Percentiles rank a stretch among this genome's conserved stretches.
These are phyloP conservation scores for Solanum pennellii DNA, from an alignment of 257 asterid species.

Conservation along the genomic window DNA sequence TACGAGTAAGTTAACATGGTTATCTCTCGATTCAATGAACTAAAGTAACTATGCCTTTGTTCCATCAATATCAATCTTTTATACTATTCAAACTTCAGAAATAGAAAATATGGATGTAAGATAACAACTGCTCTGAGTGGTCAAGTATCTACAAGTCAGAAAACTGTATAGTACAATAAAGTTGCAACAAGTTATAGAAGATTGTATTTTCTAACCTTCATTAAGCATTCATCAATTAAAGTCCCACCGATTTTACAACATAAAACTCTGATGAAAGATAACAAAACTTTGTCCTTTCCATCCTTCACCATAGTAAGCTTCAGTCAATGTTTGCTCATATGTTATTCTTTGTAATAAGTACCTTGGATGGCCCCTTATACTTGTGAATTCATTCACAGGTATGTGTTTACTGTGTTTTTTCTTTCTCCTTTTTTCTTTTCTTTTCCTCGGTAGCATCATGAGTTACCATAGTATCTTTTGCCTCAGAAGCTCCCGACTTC, in stretches of 20 bases:
- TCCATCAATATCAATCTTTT: no score
- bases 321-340: constrained; percentile 75
- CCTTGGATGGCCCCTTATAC: constrained; percentile 43
- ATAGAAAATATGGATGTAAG: neutral
- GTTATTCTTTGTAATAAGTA: constrained; percentile 24
- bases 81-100: neutral
- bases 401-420: constrained; percentile 30
- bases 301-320: constrained; percentile 94
- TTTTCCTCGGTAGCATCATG: constrained; percentile 26
- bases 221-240: neutral
- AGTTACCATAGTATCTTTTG: constrained; percentile 25
- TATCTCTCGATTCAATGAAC: neutral
- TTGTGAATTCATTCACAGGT: constrained; percentile 51
- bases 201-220: neutral
- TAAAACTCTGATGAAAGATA: neutral
- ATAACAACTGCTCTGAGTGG: neutral
- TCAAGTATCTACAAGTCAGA: neutral
- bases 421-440: constrained; percentile 35
- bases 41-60: no score
- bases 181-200: neutral
- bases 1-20: neutral
- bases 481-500: constrained; percentile 40
- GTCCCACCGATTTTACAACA: neutral
- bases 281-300: constrained; percentile 95
- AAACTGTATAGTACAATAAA: neutral